Conservation (phyloP, 176 grass and related monocot genomes). For the Thalia dealbata region DNA sequence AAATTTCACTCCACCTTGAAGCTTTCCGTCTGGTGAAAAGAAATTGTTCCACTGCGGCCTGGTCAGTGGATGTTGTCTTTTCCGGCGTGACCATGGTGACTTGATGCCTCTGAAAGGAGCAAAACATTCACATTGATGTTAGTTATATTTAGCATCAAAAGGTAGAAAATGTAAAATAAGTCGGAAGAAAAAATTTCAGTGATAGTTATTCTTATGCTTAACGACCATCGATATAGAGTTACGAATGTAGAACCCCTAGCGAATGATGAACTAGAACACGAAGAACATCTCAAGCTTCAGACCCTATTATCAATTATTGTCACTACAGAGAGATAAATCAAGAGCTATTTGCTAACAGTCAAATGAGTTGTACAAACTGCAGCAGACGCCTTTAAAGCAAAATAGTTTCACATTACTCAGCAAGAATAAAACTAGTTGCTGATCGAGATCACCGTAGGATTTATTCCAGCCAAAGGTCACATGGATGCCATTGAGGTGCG, state of each 20-base stretch:
- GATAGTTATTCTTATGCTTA: background rate
- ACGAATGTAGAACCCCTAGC: background rate
- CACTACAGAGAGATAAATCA: too few relatives aligned
- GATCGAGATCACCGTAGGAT: background rate
- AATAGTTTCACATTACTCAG: background rate
- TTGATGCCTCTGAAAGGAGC: constrained; percentile 62
- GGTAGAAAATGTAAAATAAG: background rate
- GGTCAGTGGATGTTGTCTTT: constrained; percentile 75
- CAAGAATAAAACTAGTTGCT: background rate
- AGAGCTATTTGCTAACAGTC: too few relatives aligned
- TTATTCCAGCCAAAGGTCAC: background rate
- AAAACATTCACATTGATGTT: background rate
- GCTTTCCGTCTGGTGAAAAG: constrained; percentile 68
- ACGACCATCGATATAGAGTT: background rate
- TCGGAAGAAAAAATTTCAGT: background rate
- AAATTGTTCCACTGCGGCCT: constrained; percentile 48
- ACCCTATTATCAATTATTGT: background rate
- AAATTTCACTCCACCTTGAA: constrained; percentile 82
- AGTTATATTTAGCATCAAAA: constrained; percentile 23
- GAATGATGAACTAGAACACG: background rate
- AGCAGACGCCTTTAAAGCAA: too few relatives aligned
- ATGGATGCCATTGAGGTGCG: background rate
- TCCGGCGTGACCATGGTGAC: constrained; percentile 94
- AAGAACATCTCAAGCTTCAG: background rate
- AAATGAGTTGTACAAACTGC: too few relatives aligned